These are phyloP conservation scores for Diophrys sp. DNA, from an alignment of 73 alveolate genomes.

Conservation along the genomic window DNA sequence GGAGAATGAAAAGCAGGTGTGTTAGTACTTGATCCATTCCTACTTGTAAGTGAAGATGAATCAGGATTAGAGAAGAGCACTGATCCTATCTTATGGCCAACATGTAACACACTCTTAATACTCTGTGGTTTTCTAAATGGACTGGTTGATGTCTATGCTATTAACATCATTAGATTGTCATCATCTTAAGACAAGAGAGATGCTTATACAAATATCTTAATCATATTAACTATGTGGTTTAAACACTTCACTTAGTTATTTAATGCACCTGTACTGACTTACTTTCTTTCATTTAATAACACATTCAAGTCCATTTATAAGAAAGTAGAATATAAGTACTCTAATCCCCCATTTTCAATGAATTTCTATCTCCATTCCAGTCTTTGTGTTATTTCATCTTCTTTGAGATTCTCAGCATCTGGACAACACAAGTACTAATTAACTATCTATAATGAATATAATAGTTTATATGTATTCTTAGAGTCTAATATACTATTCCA, in stretches of 20 bases:
- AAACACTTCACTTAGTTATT: conserved; percentile 39
- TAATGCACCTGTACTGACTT: neutral
- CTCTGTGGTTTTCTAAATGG: conserved; percentile 43
- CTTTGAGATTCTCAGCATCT: conserved; percentile 31
- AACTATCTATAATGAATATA: conserved; percentile 59
- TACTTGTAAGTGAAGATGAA: conserved; percentile 17
- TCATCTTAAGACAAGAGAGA: conserved; percentile 53
- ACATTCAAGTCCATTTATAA: conserved; percentile 29
- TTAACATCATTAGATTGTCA: conserved; percentile 35
- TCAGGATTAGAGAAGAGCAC: conserved; percentile 15
- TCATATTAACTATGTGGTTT: conserved; percentile 26
- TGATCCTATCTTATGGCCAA: conserved; percentile 16
- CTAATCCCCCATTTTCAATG: conserved; percentile 57
- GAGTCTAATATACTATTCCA: conserved; percentile 57
- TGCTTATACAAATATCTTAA: conserved; percentile 54
- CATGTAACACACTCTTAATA: conserved; percentile 13
- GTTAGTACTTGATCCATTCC: conserved; percentile 37
- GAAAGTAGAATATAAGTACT: conserved; percentile 42
- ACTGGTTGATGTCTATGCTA: conserved; percentile 50
- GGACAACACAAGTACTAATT: conserved; percentile 46
- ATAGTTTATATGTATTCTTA: conserved; percentile 49
- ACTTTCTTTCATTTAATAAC: conserved; percentile 18
- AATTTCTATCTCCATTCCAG: conserved; percentile 63
- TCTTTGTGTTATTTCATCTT: conserved; percentile 55
- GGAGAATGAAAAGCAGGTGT: conserved; percentile 54